These are phyloP conservation scores for Polygonum maritimum DNA, from an alignment of 148 eudicot genomes.

Conservation along the genomic window DNA sequence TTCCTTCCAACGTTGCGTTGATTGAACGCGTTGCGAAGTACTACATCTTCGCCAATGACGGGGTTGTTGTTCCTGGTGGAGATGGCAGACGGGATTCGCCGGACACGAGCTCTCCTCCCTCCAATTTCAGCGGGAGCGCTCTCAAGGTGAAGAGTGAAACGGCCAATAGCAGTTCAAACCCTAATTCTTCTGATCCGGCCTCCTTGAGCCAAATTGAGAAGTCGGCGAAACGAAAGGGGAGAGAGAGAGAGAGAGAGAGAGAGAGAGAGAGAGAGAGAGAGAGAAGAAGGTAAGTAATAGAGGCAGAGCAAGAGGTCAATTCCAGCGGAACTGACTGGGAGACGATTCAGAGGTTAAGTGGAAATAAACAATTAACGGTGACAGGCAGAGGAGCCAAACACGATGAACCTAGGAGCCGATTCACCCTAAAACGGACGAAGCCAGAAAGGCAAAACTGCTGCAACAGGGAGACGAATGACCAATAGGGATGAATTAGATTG, in stretches of 20 bases:
- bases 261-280: too few species aligned
- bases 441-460: too few species aligned
- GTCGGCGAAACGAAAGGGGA: constrained; percentile 64
- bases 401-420: too few species aligned
- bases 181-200: constrained; percentile 38
- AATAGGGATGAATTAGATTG: too few species aligned
- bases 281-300: too few species aligned
- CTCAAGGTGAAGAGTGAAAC: constrained; percentile 52
- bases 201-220: constrained; percentile 30
- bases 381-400: too few species aligned
- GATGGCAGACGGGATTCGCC: constrained; percentile 16
- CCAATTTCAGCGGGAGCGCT: constrained; percentile 15
- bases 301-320: too few species aligned
- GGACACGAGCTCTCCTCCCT: constrained; percentile 19
- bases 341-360: too few species aligned
- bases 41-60: constrained; percentile 36
- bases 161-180: constrained; percentile 49
- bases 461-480: too few species aligned
- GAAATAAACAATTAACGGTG: too few species aligned
- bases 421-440: too few species aligned
- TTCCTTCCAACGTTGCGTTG: constrained; percentile 43
- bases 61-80: neutral
- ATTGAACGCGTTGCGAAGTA: constrained; percentile 58
- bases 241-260: constrained; percentile 76
- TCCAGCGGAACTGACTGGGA: too few species aligned